These are phyloP conservation scores for Phytophthora lateralis DNA, from an alignment of 352 stramenopile genomes.

Conservation along the genomic window DNA sequence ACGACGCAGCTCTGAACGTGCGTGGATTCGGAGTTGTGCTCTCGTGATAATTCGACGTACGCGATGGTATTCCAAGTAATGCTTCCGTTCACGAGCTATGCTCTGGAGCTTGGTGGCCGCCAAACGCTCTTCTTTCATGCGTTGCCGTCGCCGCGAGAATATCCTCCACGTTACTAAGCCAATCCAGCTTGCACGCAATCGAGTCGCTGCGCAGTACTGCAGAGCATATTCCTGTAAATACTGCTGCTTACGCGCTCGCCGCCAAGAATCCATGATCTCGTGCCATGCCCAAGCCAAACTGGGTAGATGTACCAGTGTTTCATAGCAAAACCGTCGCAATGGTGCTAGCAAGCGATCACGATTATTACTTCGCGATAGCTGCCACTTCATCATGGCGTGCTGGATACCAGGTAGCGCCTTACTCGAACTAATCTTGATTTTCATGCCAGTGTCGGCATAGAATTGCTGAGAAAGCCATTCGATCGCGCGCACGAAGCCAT, in stretches of 20 bases:
- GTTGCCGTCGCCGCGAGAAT: constrained; percentile 23
- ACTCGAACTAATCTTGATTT: background rate
- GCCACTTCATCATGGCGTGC: constrained; percentile 25
- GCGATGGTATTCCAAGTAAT: constrained; percentile 28
- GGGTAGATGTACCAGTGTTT: constrained; percentile 48
- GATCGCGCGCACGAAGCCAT: constrained; percentile 52
- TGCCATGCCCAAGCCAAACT: constrained; percentile 50
- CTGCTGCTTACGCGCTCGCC: constrained; percentile 40
- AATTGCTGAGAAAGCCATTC: constrained; percentile 45
- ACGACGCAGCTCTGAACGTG: constrained; percentile 38
- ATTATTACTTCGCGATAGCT: constrained; percentile 11
- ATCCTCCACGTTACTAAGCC: constrained; percentile 26
- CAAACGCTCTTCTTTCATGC: constrained; percentile 46
- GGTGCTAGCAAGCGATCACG: constrained; percentile 2
- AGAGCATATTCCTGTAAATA: constrained; percentile 33
- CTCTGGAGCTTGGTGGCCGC: constrained; percentile 58
- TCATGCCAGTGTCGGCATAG: constrained; percentile 18
- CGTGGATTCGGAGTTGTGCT: constrained; percentile 38
- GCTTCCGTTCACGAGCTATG: constrained; percentile 30
- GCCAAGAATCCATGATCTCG: constrained; percentile 54
- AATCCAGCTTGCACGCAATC: constrained; percentile 53
- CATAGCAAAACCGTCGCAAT: constrained; percentile 48
- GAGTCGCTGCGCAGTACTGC: constrained; percentile 55
- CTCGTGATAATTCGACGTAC: constrained; percentile 9
- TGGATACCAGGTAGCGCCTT: constrained; percentile 12